A percentile compares a stretch with the other conserved stretches of the same genome.
Evolutionary conservation across 164 flowering plant species (phyloP).

Genomic region (Berberis vulgaris): DNA sequence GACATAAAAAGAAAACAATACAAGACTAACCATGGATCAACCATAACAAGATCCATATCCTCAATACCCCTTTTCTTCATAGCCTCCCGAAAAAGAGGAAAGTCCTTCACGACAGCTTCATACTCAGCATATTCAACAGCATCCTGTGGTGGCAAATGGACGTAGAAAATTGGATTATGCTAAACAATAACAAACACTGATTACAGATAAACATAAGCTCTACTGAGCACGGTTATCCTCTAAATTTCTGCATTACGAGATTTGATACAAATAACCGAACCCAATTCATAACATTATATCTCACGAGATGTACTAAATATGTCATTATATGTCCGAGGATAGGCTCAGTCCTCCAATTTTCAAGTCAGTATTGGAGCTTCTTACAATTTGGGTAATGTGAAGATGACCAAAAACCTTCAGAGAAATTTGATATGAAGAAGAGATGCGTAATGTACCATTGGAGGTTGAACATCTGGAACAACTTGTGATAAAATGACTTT

Average conservation of each 20-base stretch:
- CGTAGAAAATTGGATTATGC: background rate
- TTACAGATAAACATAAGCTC: no score
- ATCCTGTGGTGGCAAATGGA: conserved; percentile 36
- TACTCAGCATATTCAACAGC: conserved; percentile 93
- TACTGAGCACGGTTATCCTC: no score
- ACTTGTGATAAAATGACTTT: conserved; percentile 73
- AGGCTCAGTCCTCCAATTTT: no score
- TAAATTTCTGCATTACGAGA: no score
- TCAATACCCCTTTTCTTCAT: conserved; percentile 92
- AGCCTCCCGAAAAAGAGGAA: conserved; percentile 78
- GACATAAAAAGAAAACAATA: background rate
- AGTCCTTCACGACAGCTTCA: conserved; percentile 84
- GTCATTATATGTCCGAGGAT: no score
- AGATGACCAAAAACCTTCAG: background rate
- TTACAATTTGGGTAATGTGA: background rate
- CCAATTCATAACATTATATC: no score
- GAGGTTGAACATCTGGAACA: conserved; percentile 89
- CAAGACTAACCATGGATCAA: conserved; percentile 72
- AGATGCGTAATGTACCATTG: conserved; percentile 49
- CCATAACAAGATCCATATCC: conserved; percentile 97
- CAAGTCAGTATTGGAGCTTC: no score
- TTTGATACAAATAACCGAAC: no score
- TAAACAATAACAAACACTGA: background rate
- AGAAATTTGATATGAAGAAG: background rate
- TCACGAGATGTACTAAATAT: no score